phyloP scores from a whole-genome alignment of 768 basidiomycete genomes.

The Naganishia kalamii region DNA sequence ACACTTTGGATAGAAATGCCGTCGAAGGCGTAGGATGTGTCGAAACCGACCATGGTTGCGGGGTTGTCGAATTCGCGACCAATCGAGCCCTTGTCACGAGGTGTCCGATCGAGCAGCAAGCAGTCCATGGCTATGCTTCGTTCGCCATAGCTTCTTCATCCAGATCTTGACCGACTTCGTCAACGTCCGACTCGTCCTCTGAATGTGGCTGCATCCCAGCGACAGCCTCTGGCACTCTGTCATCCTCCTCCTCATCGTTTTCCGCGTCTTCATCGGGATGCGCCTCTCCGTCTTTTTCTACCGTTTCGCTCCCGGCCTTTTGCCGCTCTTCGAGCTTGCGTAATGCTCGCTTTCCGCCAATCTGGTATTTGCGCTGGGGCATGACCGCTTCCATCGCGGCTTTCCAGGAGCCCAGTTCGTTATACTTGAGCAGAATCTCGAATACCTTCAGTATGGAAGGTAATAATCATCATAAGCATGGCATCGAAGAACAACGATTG shows the following conservation, averaged over 20 bases:
- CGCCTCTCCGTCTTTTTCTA: conserved; percentile 26
- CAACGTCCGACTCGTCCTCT: neutral
- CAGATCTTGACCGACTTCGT: neutral
- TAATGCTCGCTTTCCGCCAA: conserved; percentile 45
- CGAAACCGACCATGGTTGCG: too few species aligned
- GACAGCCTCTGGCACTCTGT: conserved; percentile 3
- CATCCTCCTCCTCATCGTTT: neutral
- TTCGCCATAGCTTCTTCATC: conserved; percentile 12
- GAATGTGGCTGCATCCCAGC: neutral
- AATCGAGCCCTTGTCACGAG: too few species aligned
- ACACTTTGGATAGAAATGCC: too few species aligned
- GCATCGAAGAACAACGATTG: conserved; percentile 10
- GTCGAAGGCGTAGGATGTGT: too few species aligned
- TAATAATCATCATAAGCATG: neutral
- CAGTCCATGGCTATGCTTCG: too few species aligned
- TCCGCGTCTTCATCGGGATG: conserved; percentile 26
- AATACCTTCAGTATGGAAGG: conserved; percentile 54
- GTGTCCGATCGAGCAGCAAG: too few species aligned
- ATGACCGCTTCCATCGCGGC: conserved; percentile 79
- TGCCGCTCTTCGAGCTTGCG: conserved; percentile 20
- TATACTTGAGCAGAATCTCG: conserved; percentile 84
- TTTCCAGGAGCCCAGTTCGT: conserved; percentile 79
- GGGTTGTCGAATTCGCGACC: too few species aligned
- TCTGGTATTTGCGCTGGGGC: conserved; percentile 79
- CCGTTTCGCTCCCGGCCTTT: conserved; percentile 11